Conservation (phyloP, 1,284 basidiomycete species). For the Ceratobasidium sp. region DNA sequence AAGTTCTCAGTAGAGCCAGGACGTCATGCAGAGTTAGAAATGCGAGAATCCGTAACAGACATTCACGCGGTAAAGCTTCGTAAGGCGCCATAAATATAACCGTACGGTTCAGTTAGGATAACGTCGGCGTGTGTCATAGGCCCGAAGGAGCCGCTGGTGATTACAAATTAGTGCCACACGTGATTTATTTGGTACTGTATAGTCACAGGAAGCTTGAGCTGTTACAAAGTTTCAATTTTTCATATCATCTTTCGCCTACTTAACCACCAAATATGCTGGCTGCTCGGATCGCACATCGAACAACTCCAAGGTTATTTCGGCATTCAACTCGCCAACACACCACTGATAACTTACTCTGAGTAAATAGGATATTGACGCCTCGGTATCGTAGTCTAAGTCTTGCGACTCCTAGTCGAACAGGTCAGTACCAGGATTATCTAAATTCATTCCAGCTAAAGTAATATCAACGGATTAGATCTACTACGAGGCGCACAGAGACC, state of each 20-base stretch:
- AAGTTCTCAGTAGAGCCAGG: not conserved
- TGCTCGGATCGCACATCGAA: not conserved
- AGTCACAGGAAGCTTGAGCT: constrained; percentile 4
- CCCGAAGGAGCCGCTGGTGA: no score
- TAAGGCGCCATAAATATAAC: not conserved
- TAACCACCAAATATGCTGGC: constrained; percentile 34
- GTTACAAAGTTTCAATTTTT: constrained; percentile 16
- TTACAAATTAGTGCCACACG: no score
- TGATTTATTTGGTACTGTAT: constrained; percentile 1
- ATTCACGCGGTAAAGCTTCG: constrained; percentile 4
- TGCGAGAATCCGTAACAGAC: not conserved
- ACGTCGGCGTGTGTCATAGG: no score
- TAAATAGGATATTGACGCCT: not conserved
- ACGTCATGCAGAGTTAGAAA: constrained; percentile 6
- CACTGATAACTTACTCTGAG: not conserved
- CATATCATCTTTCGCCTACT: not conserved
- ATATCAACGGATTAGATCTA: not conserved
- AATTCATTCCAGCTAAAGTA: not conserved
- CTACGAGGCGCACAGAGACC: not conserved
- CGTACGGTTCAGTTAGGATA: not conserved
- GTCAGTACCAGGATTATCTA: not conserved
- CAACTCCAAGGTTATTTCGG: not conserved
- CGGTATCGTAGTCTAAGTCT: constrained; percentile 17
- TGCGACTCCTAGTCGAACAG: constrained; percentile 3
- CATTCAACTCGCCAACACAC: no score